Conservation (phyloP, 345 rosid genomes). For the Hypericum androsaemum region DNA sequence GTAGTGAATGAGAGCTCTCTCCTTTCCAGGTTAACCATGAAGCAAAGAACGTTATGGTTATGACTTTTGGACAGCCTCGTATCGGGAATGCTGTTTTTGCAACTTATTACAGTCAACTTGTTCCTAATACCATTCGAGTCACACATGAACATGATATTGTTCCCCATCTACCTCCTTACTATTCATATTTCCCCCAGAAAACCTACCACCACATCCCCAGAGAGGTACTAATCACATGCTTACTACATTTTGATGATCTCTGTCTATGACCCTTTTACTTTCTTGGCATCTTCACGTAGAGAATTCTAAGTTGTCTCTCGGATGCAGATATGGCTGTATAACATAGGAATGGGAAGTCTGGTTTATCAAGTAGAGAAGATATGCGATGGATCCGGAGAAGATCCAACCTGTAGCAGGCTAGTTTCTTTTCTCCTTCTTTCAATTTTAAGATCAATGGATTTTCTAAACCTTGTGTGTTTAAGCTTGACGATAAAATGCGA, state of each 20-base stretch:
- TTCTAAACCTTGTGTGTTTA: neutral
- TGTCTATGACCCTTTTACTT: neutral
- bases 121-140: conserved; percentile 69
- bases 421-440: conserved; percentile 4
- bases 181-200: conserved; percentile 54
- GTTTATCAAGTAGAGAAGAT: conserved; percentile 45
- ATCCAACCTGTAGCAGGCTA: conserved; percentile 71
- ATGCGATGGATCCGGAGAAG: conserved; percentile 80
- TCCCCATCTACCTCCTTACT: conserved; percentile 92
- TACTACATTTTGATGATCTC: neutral
- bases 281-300: neutral
- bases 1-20: neutral
- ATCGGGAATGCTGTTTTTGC: conserved; percentile 86
- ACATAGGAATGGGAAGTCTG: conserved; percentile 43
- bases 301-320: neutral
- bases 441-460: neutral
- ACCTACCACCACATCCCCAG: conserved; percentile 94
- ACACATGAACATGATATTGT: conserved; percentile 77
- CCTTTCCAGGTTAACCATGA: conserved; percentile 49
- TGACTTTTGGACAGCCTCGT: conserved; percentile 98
- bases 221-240: conserved; percentile 46
- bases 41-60: conserved; percentile 50
- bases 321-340: conserved; percentile 54
- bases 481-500: too few species aligned
- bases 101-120: conserved; percentile 50